These are phyloP conservation scores for Trichosanthes cucumerina DNA, from an alignment of 306 rosid genomes.

Conservation along the genomic window DNA sequence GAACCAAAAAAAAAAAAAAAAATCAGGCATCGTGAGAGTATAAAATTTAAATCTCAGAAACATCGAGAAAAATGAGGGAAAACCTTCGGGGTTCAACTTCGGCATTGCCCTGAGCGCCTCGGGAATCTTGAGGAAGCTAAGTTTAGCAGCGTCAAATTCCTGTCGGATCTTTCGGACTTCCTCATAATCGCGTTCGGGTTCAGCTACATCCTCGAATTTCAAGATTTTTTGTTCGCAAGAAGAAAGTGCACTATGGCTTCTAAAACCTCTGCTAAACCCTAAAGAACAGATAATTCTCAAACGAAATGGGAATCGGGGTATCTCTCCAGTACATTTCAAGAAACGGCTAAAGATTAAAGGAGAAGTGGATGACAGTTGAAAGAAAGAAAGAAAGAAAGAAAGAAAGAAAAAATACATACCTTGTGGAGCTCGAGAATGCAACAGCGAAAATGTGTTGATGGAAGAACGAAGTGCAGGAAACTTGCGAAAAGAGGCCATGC, in stretches of 20 bases:
- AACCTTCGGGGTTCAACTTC: constrained; percentile 85
- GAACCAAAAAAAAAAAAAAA: background rate
- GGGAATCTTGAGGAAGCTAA: constrained; percentile 51
- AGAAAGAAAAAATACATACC: constrained; percentile 22
- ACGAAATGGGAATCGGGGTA: background rate
- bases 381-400: background rate
- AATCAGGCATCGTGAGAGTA: background rate
- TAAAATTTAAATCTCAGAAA: background rate
- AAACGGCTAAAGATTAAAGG: background rate
- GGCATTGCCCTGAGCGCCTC: constrained; percentile 50
- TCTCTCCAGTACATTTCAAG: background rate
- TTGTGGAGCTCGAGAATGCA: constrained; percentile 29
- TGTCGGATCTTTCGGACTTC: constrained; percentile 47
- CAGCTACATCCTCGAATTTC: constrained; percentile 19
- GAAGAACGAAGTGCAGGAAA: constrained; percentile 25
- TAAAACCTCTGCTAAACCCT: constrained; percentile 41
- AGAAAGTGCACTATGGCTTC: constrained; percentile 28
- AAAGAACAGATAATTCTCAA: background rate
- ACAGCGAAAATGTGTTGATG: constrained; percentile 20
- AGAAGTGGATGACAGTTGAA: background rate
- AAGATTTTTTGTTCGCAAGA: constrained; percentile 14
- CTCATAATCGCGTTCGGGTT: constrained; percentile 16
- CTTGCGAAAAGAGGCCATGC: constrained; percentile 52
- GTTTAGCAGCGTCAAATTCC: constrained; percentile 56
- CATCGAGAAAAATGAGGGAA: constrained; percentile 1